Base-by-base conservation (phyloP, 2,329 filamentous ascomycete species). In the Cladosporium sp. region DNA sequence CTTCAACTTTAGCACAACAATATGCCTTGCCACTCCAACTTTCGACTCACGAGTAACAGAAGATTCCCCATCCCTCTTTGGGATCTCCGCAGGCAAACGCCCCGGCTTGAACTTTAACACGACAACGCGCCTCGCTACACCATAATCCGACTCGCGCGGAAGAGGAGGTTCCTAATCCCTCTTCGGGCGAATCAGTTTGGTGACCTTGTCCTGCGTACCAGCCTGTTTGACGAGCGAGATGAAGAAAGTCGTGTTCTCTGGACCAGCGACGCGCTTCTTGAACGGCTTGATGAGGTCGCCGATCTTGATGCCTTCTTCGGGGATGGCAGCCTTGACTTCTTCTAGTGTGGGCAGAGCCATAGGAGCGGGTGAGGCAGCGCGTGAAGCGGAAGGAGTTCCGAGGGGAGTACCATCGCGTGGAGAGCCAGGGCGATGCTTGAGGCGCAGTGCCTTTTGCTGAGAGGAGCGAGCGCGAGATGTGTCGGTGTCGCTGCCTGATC, bases 401-500 rank as follows among this genome's bases (percentile, higher is more conserved):
- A 54, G 30, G 10, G 74, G 74, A 11, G 74, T 74, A 23, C 69
- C 72, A 25, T 70, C 77, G 72, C 53, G 77, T 69, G 64, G 85
- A 77, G 65, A 75, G 58, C 72, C 73, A 14, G 66, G 64, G 23
- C 60, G 61, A 1, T 62, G 65, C 65, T 81, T 79, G 60, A 87
- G 76, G 75, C 85, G 87, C 70, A 87, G 46, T 54, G 39, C 43
- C 6, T 58, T 39, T 30, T 62, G 59, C 14, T 48, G 34, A 75
- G 85, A 85, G 76, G 84, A 87, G 61, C 79, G 79, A 64, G 81
- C 88, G 43, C 84, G 89, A 1, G 89, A 91, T 46, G 83, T 88
- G 74, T 92, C 90, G 25, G 88, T 90, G 69, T 93, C 91, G 70
- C 89, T 92, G 63, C 86, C 86, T 56, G 88, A 88, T 43, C 85